These are phyloP conservation scores for Calonectria pauciramosa DNA, from an alignment of 2,329 filamentous ascomycete genomes.

Conservation along the genomic window DNA sequence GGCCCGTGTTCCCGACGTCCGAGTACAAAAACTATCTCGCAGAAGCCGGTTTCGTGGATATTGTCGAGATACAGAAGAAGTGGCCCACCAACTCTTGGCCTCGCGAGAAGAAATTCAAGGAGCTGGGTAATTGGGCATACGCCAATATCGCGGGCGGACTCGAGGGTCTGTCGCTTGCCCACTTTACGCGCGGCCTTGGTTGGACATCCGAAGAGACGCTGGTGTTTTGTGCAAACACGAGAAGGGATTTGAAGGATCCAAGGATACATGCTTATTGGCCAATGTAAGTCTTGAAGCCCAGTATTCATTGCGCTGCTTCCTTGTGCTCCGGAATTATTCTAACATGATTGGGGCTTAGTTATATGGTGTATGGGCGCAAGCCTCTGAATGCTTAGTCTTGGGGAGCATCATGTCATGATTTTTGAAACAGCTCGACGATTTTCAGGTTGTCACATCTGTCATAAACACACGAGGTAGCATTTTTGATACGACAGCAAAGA, in stretches of 20 bases:
- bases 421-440: not conserved
- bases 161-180: not conserved
- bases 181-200: not conserved
- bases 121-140: constrained; percentile 4
- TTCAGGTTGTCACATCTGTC: not conserved
- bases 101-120: constrained; percentile 11
- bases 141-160: not conserved
- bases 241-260: constrained; percentile 8
- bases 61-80: not conserved
- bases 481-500: not conserved
- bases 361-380: constrained; percentile 1
- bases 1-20: not conserved
- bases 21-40: not conserved
- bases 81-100: constrained; percentile 18
- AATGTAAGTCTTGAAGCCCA: not conserved
- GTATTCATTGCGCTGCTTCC: not conserved
- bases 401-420: not conserved
- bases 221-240: not conserved
- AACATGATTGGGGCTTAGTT: not conserved
- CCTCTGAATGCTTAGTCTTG: not conserved
- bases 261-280: constrained; percentile 13
- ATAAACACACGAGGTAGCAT: not conserved
- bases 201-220: constrained; percentile 4
- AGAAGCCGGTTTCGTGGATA: not conserved
- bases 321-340: not conserved